Conservation (phyloP, 345 rosid species). For the Excoecaria agallocha region DNA sequence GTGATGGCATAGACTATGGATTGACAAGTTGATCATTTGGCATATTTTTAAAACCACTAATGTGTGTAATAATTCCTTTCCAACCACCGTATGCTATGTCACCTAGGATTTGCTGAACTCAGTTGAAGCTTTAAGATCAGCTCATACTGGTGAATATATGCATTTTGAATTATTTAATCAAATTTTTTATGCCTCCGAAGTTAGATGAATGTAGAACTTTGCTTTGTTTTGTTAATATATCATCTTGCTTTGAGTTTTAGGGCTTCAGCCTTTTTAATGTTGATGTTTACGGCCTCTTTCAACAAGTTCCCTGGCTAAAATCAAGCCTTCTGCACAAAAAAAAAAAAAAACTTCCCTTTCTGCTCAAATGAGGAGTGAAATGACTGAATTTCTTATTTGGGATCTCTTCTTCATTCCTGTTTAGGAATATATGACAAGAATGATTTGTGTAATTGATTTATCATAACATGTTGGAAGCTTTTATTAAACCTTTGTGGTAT, state of each 20-base stretch:
- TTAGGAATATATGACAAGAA: neutral
- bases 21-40: neutral
- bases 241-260: neutral
- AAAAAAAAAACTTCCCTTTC: neutral
- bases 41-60: neutral
- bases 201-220: neutral
- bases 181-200: neutral
- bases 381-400: neutral
- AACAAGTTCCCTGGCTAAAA: neutral
- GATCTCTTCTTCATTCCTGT: neutral
- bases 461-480: conserved; percentile 17
- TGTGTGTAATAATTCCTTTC: neutral
- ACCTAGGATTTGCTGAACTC: neutral
- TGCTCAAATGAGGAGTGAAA: neutral
- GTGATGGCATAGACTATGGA: neutral
- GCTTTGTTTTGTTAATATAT: neutral
- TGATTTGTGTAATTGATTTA: conserved; percentile 3
- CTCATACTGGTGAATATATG: neutral
- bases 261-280: neutral
- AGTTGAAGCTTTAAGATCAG: neutral
- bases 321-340: neutral
- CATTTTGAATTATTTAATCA: neutral
- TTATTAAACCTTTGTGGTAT: conserved; percentile 27
- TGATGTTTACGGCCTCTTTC: neutral
- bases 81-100: neutral